phyloP scores from a whole-genome alignment of 2,329 filamentous ascomycete genomes.

The Lachnellula cervina region DNA sequence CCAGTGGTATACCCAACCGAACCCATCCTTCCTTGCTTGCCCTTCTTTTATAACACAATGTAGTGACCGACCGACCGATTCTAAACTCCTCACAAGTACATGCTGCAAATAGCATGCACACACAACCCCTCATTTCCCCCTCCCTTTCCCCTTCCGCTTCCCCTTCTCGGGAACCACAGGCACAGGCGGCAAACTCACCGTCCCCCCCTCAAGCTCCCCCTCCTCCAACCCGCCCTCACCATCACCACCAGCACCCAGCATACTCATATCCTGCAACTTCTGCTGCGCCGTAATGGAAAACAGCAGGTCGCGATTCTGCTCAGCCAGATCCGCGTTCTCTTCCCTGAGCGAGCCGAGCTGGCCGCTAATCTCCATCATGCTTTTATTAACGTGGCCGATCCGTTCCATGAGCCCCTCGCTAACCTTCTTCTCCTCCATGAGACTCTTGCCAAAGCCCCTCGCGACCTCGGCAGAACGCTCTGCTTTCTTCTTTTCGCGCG shows the following conservation, averaged over 20 bases:
- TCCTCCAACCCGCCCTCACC: conserved; percentile 43
- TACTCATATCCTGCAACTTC: conserved; percentile 80
- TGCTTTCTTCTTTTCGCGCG: conserved; percentile 62
- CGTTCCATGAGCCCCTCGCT: conserved; percentile 74
- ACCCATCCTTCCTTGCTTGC: too few species aligned
- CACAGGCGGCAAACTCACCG: conserved; percentile 52
- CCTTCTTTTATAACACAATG: too few species aligned
- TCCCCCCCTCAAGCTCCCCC: conserved; percentile 72
- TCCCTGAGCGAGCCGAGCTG: conserved; percentile 52
- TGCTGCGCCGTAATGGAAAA: conserved; percentile 84
- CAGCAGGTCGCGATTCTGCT: conserved; percentile 79
- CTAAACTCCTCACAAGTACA: too few species aligned
- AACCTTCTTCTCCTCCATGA: conserved; percentile 83
- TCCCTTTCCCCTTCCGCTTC: conserved; percentile 24
- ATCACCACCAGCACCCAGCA: conserved; percentile 53
- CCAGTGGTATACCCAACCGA: too few species aligned
- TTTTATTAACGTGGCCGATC: conserved; percentile 68
- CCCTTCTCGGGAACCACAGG: conserved; percentile 20
- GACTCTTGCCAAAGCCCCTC: conserved; percentile 66
- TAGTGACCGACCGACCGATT: too few species aligned
- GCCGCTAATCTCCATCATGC: conserved; percentile 52
- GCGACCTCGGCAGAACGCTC: conserved; percentile 72
- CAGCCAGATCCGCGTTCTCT: conserved; percentile 69
- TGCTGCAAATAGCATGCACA: too few species aligned
- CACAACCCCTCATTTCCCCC: too few species aligned